phyloP scores from a whole-genome alignment of 2,329 filamentous ascomycete species.

The Fusarium xylarioides region DNA sequence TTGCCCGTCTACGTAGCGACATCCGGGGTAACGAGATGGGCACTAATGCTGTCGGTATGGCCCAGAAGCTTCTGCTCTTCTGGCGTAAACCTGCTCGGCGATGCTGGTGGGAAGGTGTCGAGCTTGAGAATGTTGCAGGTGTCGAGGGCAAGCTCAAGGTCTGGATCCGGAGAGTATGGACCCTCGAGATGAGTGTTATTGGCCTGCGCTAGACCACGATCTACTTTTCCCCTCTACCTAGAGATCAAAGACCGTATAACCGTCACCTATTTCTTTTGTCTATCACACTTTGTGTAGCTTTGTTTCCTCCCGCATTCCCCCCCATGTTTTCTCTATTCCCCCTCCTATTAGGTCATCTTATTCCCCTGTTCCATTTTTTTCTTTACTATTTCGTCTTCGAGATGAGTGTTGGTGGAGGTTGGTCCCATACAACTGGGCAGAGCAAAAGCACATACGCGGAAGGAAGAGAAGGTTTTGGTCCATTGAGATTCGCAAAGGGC shows the following conservation, averaged over 20 bases:
- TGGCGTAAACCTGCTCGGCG: conserved; percentile 96
- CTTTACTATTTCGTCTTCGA: conserved; percentile 16
- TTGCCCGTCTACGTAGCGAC: conserved; percentile 92
- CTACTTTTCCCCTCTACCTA: background rate
- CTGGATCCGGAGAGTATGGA: conserved; percentile 98
- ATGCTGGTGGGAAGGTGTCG: conserved; percentile 99
- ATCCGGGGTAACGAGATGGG: conserved; percentile 81
- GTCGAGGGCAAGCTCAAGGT: conserved; percentile 94
- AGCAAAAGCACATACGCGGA: conserved; percentile 27
- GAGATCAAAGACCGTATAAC: conserved; percentile 21
- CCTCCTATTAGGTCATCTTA: conserved; percentile 18
- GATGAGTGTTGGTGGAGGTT: conserved; percentile 26
- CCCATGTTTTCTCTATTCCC: conserved; percentile 17
- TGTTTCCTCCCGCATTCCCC: conserved; percentile 9
- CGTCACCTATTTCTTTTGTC: conserved; percentile 27
- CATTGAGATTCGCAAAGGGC: conserved; percentile 38
- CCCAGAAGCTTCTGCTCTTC: conserved; percentile 95
- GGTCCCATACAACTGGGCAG: conserved; percentile 21
- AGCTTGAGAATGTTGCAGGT: conserved; percentile 87
- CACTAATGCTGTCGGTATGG: conserved; percentile 91
- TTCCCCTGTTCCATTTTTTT: conserved; percentile 16
- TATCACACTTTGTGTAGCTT: conserved; percentile 30
- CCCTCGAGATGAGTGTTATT: conserved; percentile 96
- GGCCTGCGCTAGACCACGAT: conserved; percentile 69
- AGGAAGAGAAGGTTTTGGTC: conserved; percentile 32